A percentile compares a stretch with the other conserved stretches of the same genome.
phyloP scores from a whole-genome alignment of 2,329 filamentous ascomycete species.

The Albophoma yamanashiensis region DNA sequence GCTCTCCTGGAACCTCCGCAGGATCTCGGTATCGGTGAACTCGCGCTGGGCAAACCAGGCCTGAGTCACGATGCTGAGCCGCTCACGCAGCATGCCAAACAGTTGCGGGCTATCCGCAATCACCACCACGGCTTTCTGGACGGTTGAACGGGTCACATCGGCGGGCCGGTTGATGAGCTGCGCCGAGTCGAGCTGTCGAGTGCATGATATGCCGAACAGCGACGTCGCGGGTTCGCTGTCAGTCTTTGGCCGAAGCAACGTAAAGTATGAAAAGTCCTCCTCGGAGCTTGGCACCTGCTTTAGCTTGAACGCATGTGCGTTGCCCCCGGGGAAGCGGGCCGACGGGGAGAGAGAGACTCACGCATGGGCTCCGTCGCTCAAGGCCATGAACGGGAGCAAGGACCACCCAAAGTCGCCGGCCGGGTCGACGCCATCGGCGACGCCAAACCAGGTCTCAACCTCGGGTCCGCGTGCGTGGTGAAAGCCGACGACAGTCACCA shows the following conservation, averaged over 20 bases:
- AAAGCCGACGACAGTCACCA: conserved; percentile 74
- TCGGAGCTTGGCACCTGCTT: conserved; percentile 46
- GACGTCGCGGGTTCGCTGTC: conserved; percentile 54
- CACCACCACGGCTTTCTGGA: conserved; percentile 95
- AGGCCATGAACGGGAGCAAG: conserved; percentile 87
- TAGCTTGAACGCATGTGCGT: conserved; percentile 2
- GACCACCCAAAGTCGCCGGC: conserved; percentile 81
- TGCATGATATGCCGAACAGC: conserved; percentile 93
- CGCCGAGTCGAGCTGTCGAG: conserved; percentile 75
- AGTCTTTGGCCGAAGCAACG: conserved; percentile 58
- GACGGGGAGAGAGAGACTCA: conserved; percentile 32
- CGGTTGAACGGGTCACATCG: conserved; percentile 93
- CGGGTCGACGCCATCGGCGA: conserved; percentile 63
- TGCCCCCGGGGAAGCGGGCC: background rate
- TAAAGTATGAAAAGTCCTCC: conserved; percentile 99
- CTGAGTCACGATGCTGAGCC: conserved; percentile 79
- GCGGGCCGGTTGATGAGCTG: conserved; percentile 66
- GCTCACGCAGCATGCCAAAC: conserved; percentile 84
- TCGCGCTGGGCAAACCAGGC: conserved; percentile 96
- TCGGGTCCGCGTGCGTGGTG: conserved; percentile 84
- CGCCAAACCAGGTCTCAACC: conserved; percentile 85
- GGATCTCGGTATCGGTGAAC: conserved; percentile 83
- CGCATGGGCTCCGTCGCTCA: conserved; percentile 93
- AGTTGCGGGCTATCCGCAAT: conserved; percentile 83
- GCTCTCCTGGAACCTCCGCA: conserved; percentile 85